Base-by-base conservation (phyloP, 768 basidiomycete species). In the Paxillus involutus region DNA sequence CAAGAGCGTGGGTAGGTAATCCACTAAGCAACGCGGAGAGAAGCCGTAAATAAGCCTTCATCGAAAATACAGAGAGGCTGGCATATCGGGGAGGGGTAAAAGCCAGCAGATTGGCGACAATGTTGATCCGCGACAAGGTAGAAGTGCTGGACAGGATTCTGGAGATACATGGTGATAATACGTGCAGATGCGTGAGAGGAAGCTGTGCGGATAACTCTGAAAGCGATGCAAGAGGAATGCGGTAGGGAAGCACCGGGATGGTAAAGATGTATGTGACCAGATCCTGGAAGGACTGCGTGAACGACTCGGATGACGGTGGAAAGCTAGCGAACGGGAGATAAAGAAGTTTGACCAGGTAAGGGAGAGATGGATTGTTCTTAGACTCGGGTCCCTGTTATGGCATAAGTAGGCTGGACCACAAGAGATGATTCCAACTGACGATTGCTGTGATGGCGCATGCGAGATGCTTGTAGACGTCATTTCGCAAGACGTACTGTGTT, bases 241-340 rank as follows among this genome's bases (percentile, higher is more conserved):
- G 87, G 68, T 90, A 88, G 1, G 91, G 92, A 0, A 98, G 78
- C 0, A 92, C 72, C 0, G 90, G 88, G 42, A 95, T 75, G 1
- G 86, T 79, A 53, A 96, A 75, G 51, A 95, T 81, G 55, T 74
- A 69, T 14, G 73, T 63, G 49, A 89, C 59, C 29, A 89, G 61
- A 16, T 68, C 63, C 30, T 69, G 58, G 14, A 86, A 62, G 41
- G 75, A 67, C 55, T 56, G 59, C 6, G 67, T 26, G 44, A 63
- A 66, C 14, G 35, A 24, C 29, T 58, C 57, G 11, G 63, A 70
- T 21, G 76, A 79, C 41, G 66, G 81, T 7, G 61, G 17, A 32
- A 63, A 29, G 29, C 50, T 53, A 8, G 35, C 36, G 24, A 70
- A 51, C 1, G 69, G 66, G 24, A 70, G 57, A 44, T 57, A 58